Percentiles rank a stretch among this genome's conserved stretches.
Conservation (phyloP, 306 rosid species). For the Hylodesmum podocarpum region DNA sequence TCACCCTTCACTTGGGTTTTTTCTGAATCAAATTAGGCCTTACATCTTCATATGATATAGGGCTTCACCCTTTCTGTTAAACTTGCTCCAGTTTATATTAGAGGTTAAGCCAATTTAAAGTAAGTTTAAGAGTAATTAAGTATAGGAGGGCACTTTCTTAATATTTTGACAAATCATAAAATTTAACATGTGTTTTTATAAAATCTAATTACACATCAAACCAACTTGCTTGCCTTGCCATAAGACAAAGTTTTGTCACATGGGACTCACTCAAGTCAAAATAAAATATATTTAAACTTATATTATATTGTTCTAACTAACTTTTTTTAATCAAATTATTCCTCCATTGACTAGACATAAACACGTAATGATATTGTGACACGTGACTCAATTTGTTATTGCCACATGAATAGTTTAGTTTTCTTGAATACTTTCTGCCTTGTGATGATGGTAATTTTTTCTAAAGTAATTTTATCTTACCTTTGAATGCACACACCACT, state of each 20-base stretch:
- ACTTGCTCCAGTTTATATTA: too few relatives aligned
- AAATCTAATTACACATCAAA: background rate
- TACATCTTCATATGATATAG: too few relatives aligned
- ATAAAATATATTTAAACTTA: background rate
- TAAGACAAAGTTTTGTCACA: background rate
- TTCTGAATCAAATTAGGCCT: too few relatives aligned
- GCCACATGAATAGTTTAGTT: background rate
- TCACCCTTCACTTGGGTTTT: too few relatives aligned
- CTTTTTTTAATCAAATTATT: background rate
- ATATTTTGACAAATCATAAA: too few relatives aligned
- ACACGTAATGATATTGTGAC: background rate
- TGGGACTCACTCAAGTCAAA: background rate
- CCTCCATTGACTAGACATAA: background rate
- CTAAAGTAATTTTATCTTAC: slow-evolving; percentile 30
- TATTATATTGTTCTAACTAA: background rate
- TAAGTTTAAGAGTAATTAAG: too few relatives aligned
- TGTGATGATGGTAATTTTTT: background rate
- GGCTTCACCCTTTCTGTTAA: too few relatives aligned
- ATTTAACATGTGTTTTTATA: background rate
- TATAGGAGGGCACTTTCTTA: too few relatives aligned
- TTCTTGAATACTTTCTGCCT: background rate
- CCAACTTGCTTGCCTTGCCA: background rate
- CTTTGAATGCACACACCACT: slow-evolving; percentile 26
- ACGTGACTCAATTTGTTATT: background rate
- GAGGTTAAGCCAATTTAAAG: too few relatives aligned